Base-by-base conservation (phyloP, 1,139 yeast genomes). In the Geotrichum carabidarum region DNA sequence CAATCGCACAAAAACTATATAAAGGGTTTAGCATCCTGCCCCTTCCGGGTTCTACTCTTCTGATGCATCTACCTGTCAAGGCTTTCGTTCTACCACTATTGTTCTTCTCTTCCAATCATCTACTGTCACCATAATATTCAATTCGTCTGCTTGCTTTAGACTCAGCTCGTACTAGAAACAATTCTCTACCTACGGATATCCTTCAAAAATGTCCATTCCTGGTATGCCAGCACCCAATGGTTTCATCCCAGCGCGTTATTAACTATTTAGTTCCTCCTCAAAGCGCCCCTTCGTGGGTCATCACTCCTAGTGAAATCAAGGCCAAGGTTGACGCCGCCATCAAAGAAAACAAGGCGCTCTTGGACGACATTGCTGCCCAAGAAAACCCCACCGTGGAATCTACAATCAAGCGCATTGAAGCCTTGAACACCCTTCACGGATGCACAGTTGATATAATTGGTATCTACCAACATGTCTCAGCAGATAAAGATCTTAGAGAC, bases 401-500 rank as follows among this genome's bases (percentile, higher is more conserved):
- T 51, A 79, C 81, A 8, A 74, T 86, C 57, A 53, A 54, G 44
- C 38, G 50, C 35, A 36, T 67, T 8, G 48, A 57, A 15, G 57
- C 49, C 14, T 49, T 54, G 9, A 40, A 47, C 45, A 60, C 62
- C 17, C 46, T 17, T 4, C 49, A 51, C 11, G 49, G 48, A 17
- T 35, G 44, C 27, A 9, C 35, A 2, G 55, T 70, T 50, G 83
- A 84, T 12, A 83, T 78, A 60, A 65, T 84, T 61, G 73, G 82
- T 5, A 86, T 87, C 65, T 82, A 80, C 64, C 87, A 82, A 68
- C 81, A 83, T 61, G 91, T 87, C 15, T 83, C 91, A 2, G 64
- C 81, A 11, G 75, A 78, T 59, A 79, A 83, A 63, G 80, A 71
- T 11, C 66, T 86, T 37, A 78, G 95, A 63, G 88, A 85, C 59